Conservation (phyloP, 1,139 yeast genomes). For the Sugiyamaella neomexicana region DNA sequence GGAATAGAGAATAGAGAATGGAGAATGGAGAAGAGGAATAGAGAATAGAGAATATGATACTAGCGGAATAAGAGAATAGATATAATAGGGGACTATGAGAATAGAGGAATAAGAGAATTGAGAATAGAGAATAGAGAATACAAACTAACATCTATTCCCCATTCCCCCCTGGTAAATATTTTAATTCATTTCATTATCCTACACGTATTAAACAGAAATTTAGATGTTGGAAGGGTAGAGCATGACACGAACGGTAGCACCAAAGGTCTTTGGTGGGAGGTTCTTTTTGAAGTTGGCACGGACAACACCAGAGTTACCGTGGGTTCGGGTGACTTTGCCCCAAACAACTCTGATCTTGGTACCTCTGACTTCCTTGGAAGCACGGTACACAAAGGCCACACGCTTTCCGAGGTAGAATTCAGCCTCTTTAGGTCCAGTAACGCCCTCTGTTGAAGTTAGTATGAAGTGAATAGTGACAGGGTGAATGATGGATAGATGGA, state of each 20-base stretch:
- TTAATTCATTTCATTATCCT: conserved; percentile 17
- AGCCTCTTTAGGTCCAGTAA: conserved; percentile 86
- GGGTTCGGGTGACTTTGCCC: conserved; percentile 93
- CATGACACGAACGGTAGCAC: conserved; percentile 99
- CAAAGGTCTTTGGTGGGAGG: conserved; percentile 99
- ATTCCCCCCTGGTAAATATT: no score
- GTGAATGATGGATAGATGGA: no score
- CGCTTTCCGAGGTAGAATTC: conserved; percentile 99
- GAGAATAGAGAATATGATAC: no score
- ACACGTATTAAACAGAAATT: conserved; percentile 38
- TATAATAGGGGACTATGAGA: no score
- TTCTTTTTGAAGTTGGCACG: conserved; percentile 99
- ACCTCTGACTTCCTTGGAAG: conserved; percentile 96
- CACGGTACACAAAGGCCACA: conserved; percentile 99
- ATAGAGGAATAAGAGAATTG: no score
- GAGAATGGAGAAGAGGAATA: no score
- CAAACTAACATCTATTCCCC: no score
- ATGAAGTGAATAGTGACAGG: no score
- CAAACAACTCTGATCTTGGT: conserved; percentile 99
- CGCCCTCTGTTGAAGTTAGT: conserved; percentile 58
- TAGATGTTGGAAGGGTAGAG: conserved; percentile 99
- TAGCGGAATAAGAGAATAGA: no score
- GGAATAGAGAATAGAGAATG: no score
- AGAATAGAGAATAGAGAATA: no score
- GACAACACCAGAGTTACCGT: conserved; percentile 98